Conservation (phyloP, 331 rosid species). For the Quercus phellos region DNA sequence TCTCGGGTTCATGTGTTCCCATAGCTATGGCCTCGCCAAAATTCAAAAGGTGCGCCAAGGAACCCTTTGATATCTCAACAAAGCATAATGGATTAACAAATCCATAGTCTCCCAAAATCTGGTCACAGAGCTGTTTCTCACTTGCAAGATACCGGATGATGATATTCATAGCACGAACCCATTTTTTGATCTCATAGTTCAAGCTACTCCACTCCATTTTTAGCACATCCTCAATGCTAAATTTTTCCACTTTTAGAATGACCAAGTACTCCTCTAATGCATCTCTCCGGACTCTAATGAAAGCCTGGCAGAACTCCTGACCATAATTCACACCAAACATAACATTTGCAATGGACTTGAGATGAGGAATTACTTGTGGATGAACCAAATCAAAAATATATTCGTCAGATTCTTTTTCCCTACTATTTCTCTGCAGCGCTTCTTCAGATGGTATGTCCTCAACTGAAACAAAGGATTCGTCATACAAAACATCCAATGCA, state of each 20-base stretch:
- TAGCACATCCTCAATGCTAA: constrained; percentile 44
- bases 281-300: constrained; percentile 35
- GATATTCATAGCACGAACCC: constrained; percentile 45
- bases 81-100: constrained; percentile 36
- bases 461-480: constrained; percentile 37
- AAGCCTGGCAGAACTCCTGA: constrained; percentile 52
- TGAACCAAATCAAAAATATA: constrained; percentile 37
- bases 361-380: constrained; percentile 39
- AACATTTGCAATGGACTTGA: constrained; percentile 48
- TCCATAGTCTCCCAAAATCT: constrained; percentile 42
- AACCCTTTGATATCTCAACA: constrained; percentile 40
- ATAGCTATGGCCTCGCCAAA: constrained; percentile 55
- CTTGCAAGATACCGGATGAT: constrained; percentile 47
- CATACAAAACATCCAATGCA: constrained; percentile 31
- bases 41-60: constrained; percentile 38
- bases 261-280: constrained; percentile 53
- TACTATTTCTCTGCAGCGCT: constrained; percentile 2
- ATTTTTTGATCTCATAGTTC: constrained; percentile 47
- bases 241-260: constrained; percentile 37
- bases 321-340: constrained; percentile 61
- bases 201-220: constrained; percentile 47
- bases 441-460: constrained; percentile 37
- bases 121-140: constrained; percentile 47
- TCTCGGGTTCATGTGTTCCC: constrained; percentile 42
- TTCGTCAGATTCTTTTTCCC: constrained; percentile 13